Evolutionary conservation across 768 basidiomycete genomes (phyloP).

Genomic region (Tulasnella sp.): DNA sequence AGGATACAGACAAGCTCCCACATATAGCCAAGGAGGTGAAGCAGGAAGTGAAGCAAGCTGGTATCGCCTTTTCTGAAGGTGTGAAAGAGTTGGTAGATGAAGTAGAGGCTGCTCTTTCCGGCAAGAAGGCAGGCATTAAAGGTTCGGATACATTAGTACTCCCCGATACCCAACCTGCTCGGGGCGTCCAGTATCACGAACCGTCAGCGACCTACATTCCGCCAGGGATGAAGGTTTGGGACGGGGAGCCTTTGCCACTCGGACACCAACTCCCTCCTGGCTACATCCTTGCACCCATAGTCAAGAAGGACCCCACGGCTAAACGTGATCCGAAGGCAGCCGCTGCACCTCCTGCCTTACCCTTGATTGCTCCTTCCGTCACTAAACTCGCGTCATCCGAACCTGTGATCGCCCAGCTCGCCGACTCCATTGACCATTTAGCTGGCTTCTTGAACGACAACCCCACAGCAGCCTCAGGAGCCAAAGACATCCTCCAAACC

Average conservation of each 20-base stretch:
- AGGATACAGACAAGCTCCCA: slow-evolving; percentile 33
- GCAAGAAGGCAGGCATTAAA: slow-evolving; percentile 19
- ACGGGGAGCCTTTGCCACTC: slow-evolving; percentile 60
- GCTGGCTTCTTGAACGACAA: slow-evolving; percentile 72
- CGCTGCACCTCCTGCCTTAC: slow-evolving; percentile 38
- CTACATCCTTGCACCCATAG: slow-evolving; percentile 49
- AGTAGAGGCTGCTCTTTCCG: slow-evolving; percentile 18
- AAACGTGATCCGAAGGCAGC: slow-evolving; percentile 17
- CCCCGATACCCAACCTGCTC: slow-evolving; percentile 6
- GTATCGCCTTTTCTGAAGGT: slow-evolving; percentile 14
- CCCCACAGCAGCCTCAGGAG: slow-evolving; percentile 48
- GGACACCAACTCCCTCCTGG: slow-evolving; percentile 93
- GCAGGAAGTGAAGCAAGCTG: slow-evolving; percentile 21
- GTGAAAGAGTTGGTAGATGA: slow-evolving; percentile 17
- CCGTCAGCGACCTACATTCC: slow-evolving; percentile 23
- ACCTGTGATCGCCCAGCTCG: slow-evolving; percentile 88
- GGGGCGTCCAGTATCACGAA: slow-evolving; percentile 18
- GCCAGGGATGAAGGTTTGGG: slow-evolving; percentile 39
- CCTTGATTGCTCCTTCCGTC: slow-evolving; percentile 73
- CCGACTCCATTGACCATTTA: slow-evolving; percentile 84
- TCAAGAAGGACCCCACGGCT: slow-evolving; percentile 32
- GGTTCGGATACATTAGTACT: slow-evolving; percentile 18
- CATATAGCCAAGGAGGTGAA: slow-evolving; percentile 37
- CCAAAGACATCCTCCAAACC: slow-evolving; percentile 61
- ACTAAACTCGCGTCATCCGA: slow-evolving; percentile 63